These are phyloP conservation scores for Gynochthodes officinalis DNA, from an alignment of 257 asterid species.

Conservation along the genomic window DNA sequence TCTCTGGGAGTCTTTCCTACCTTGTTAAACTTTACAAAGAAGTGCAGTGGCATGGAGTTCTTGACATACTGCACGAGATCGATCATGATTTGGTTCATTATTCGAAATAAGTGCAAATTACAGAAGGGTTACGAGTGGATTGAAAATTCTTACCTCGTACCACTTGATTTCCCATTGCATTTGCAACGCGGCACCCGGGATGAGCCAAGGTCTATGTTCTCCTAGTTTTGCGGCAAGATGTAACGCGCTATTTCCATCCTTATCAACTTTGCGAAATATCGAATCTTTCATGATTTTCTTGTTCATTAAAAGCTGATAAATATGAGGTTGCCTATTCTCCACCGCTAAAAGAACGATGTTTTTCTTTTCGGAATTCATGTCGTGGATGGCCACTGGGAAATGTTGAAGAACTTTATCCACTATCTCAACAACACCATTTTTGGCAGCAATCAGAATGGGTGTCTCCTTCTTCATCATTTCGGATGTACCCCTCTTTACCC, in stretches of 20 bases:
- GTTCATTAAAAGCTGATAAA: slow-evolving; percentile 1
- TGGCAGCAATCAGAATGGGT: slow-evolving; percentile 13
- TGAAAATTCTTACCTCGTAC: slow-evolving; percentile 1
- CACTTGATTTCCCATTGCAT: slow-evolving; percentile 16
- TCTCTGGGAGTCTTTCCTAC: not conserved
- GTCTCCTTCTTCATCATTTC: slow-evolving; percentile 3
- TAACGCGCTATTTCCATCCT: slow-evolving; percentile 35
- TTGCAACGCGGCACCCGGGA: slow-evolving; percentile 5
- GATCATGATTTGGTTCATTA: too few species aligned
- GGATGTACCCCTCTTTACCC: not conserved
- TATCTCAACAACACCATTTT: slow-evolving; percentile 8
- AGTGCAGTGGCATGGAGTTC: slow-evolving; percentile 8
- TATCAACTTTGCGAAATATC: slow-evolving; percentile 30
- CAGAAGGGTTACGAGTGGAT: too few species aligned
- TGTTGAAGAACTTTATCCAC: not conserved
- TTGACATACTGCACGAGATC: slow-evolving; percentile 11
- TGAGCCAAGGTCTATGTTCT: slow-evolving; percentile 24
- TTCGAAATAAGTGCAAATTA: too few species aligned
- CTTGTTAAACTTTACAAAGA: slow-evolving; percentile 4
- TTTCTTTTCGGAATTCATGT: slow-evolving; percentile 4
- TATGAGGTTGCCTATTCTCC: slow-evolving; percentile 14
- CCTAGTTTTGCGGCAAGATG: slow-evolving; percentile 45
- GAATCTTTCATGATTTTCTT: slow-evolving; percentile 14
- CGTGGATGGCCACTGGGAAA: slow-evolving; percentile 12
- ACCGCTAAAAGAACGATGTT: slow-evolving; percentile 11